These are phyloP conservation scores for Trichomonascus vanleenenianus DNA, from an alignment of 805 yeast genomes.

Conservation along the genomic window DNA sequence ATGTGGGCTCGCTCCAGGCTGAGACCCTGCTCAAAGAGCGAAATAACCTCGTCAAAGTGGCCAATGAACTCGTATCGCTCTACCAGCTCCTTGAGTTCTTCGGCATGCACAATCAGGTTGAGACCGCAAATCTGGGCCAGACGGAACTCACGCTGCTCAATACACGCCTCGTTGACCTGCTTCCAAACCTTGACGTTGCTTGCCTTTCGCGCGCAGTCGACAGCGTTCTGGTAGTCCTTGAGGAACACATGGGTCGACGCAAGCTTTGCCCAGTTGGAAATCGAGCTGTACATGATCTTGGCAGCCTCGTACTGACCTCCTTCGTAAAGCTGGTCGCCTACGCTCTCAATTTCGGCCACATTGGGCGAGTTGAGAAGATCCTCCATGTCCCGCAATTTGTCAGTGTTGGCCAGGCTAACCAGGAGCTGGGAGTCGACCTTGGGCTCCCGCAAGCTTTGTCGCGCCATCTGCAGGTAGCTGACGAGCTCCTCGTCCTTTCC, in stretches of 20 bases:
- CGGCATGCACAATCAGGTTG: conserved; percentile 94
- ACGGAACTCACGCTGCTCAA: conserved; percentile 89
- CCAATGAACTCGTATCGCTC: conserved; percentile 82
- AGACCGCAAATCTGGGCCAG: conserved; percentile 98
- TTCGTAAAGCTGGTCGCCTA: conserved; percentile 86
- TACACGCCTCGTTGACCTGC: conserved; percentile 94
- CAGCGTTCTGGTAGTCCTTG: conserved; percentile 91
- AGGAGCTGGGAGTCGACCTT: conserved; percentile 87
- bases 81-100: conserved; percentile 87
- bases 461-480: conserved; percentile 82
- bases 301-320: conserved; percentile 87
- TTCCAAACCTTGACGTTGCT: conserved; percentile 92
- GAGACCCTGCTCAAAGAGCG: conserved; percentile 90
- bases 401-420: conserved; percentile 76
- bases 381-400: conserved; percentile 71
- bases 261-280: conserved; percentile 90
- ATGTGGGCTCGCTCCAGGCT: conserved; percentile 98
- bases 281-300: conserved; percentile 72
- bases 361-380: conserved; percentile 77
- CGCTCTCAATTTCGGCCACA: conserved; percentile 84
- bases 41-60: conserved; percentile 82
- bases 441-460: conserved; percentile 85
- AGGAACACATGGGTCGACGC: conserved; percentile 94
- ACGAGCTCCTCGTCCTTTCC: conserved; percentile 93
- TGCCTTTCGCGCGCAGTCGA: conserved; percentile 98